phyloP scores from a whole-genome alignment of 345 rosid species.

The Aquilaria malaccensis region DNA sequence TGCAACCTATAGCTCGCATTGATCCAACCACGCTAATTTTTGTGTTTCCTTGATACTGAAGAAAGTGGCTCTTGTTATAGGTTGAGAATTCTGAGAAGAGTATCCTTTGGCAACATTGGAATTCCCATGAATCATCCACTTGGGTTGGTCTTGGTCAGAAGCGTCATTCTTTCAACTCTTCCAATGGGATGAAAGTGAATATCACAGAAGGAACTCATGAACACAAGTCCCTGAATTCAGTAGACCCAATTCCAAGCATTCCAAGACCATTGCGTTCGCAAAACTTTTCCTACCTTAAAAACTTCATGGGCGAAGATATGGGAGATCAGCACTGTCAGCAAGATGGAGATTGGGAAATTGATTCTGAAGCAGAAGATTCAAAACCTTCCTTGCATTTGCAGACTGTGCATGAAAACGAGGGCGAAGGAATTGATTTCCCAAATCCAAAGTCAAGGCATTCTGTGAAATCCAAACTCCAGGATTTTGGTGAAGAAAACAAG shows the following conservation, averaged over 20 bases:
- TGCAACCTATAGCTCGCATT: neutral
- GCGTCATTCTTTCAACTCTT: slow-evolving; percentile 17
- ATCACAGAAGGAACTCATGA: slow-evolving; percentile 10
- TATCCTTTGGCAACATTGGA: slow-evolving; percentile 19
- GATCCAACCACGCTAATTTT: neutral
- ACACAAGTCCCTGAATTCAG: slow-evolving; percentile 12
- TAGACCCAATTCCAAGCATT: slow-evolving; percentile 21
- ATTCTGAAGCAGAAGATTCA: slow-evolving; percentile 17
- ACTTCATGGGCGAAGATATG: slow-evolving; percentile 21
- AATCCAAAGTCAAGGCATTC: slow-evolving; percentile 15
- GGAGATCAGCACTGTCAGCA: slow-evolving; percentile 21
- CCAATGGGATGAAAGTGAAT: slow-evolving; percentile 17
- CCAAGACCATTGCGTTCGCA: slow-evolving; percentile 24
- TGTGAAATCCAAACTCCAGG: slow-evolving; percentile 9
- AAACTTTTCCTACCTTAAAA: slow-evolving; percentile 30
- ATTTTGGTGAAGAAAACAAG: slow-evolving; percentile 13
- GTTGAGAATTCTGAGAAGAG: slow-evolving; percentile 37
- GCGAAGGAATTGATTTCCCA: slow-evolving; percentile 13
- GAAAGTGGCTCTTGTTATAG: slow-evolving; percentile 23
- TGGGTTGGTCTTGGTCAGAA: slow-evolving; percentile 38
- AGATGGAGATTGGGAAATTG: slow-evolving; percentile 10
- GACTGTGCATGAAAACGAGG: slow-evolving; percentile 20
- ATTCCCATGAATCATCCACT: slow-evolving; percentile 28
- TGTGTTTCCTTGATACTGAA: slow-evolving; percentile 4
- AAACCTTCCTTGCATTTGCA: slow-evolving; percentile 34